These are phyloP conservation scores for Starmerella apis DNA, from an alignment of 805 yeast genomes.

Conservation along the genomic window DNA sequence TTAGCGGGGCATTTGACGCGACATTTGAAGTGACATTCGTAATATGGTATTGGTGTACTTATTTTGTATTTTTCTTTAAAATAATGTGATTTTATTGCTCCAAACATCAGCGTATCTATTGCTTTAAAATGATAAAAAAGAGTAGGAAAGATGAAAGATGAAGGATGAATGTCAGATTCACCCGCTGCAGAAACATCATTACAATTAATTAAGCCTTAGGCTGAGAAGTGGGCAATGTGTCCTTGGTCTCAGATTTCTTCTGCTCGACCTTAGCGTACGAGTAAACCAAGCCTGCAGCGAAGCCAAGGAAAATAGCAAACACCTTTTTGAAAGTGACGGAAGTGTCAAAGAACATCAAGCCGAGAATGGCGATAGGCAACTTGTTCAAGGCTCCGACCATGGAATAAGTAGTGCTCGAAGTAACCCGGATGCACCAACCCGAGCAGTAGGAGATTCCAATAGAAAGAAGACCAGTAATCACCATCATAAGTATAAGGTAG, in stretches of 20 bases:
- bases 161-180: too few species aligned
- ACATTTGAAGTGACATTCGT: too few species aligned
- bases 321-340: slow-evolving; percentile 88
- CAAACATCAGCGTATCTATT: too few species aligned
- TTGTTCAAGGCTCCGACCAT: slow-evolving; percentile 99
- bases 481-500: slow-evolving; percentile 68
- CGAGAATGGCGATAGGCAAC: slow-evolving; percentile 92
- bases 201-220: slow-evolving; percentile 6
- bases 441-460: slow-evolving; percentile 98
- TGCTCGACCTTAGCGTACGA: slow-evolving; percentile 93
- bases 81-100: too few species aligned
- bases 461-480: slow-evolving; percentile 85
- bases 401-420: slow-evolving; percentile 95
- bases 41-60: too few species aligned
- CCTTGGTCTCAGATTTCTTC: slow-evolving; percentile 32
- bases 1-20: too few species aligned
- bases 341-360: slow-evolving; percentile 88
- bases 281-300: slow-evolving; percentile 89
- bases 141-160: too few species aligned
- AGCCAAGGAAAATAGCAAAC: slow-evolving; percentile 84
- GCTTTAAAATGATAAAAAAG: too few species aligned
- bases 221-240: slow-evolving; percentile 20
- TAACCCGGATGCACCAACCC: slow-evolving; percentile 99
- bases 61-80: too few species aligned
- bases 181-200: not conserved